Evolutionary conservation across 2,329 filamentous ascomycete genomes (phyloP), one percentile per base, ranked within the genome.

Genomic region (Xylaria sp.): DNA sequence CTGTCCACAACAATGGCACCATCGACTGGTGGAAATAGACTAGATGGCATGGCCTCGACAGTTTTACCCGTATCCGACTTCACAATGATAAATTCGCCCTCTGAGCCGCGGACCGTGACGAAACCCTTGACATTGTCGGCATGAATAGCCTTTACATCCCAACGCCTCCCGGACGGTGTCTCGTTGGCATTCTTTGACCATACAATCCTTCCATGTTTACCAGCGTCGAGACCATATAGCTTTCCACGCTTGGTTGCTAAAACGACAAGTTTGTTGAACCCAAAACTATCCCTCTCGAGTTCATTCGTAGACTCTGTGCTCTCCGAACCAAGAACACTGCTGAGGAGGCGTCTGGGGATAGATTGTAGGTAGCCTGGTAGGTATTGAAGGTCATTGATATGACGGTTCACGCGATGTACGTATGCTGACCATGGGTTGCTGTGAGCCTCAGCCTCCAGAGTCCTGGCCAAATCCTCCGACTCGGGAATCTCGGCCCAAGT

Each of bases 391-490:
- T 98, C 96, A 54, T 88, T 85, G 16, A 93, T 75, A 77, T 99
- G 96, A 54, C 96, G 92, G 71, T 87, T 91, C 16, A 97, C 85
- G 16, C 96, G 91, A 81, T 98, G 94, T 32, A 95, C 82, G 76
- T 97, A 99, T n/a, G 96, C 96, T 12, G 87, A 85, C 5, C 93
- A 76, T 2, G 93, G 85, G 77, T 92, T 97, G 76, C 91, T 92
- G 77, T 97, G 92, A 3, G 93, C 92, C 81, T 99, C 95, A 27
- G 92, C 88, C 73, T 97, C 92, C 8, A 98, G 84, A 35, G 93
- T 92, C 78, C 92, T 91, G 5, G 90, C 93, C 58, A 98, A 84
- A 60, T 90, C 87, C 77, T 94, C 92, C 18, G 87, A 87, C 72
- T 91, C 89, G 13, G 91, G 90, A 5, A 93, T 87, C 59, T 95